phyloP scores from a whole-genome alignment of 805 yeast genomes.

The Candida loeiensis region DNA sequence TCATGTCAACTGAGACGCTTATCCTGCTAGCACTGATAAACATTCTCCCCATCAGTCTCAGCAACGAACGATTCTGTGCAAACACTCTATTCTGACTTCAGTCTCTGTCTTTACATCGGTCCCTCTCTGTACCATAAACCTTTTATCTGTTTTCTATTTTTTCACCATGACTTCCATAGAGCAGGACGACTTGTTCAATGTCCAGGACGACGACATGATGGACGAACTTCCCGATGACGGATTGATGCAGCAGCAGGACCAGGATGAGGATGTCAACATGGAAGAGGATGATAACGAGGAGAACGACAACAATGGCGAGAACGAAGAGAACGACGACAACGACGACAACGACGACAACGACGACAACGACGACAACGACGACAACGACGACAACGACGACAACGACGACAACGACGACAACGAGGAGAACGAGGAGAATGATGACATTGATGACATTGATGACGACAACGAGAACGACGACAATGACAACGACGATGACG shows the following conservation, averaged over 20 bases:
- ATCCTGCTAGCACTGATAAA: too few relatives aligned
- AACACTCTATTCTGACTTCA: too few relatives aligned
- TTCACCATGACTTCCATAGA: slow-evolving; percentile 12
- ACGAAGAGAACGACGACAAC: slow-evolving; percentile 16
- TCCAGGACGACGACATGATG: slow-evolving; percentile 17
- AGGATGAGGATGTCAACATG: slow-evolving; percentile 20
- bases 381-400: slow-evolving; percentile 13
- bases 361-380: slow-evolving; percentile 14
- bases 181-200: slow-evolving; percentile 22
- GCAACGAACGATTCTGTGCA: too few relatives aligned
- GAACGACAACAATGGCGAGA: slow-evolving; percentile 12
- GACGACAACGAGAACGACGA: slow-evolving; percentile 14
- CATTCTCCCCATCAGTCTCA: too few relatives aligned
- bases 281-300: slow-evolving; percentile 20
- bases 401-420: slow-evolving; percentile 14
- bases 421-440: slow-evolving; percentile 13
- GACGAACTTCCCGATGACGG: slow-evolving; percentile 15
- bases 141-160: background rate
- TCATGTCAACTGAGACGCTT: too few relatives aligned
- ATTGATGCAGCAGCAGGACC: slow-evolving; percentile 14
- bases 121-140: too few relatives aligned
- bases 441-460: slow-evolving; percentile 14
- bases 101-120: too few relatives aligned
- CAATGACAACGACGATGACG: slow-evolving; percentile 14
- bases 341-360: slow-evolving; percentile 18